These are phyloP conservation scores for Nicotiana rustica DNA, from an alignment of 305 asterid species.

Conservation along the genomic window DNA sequence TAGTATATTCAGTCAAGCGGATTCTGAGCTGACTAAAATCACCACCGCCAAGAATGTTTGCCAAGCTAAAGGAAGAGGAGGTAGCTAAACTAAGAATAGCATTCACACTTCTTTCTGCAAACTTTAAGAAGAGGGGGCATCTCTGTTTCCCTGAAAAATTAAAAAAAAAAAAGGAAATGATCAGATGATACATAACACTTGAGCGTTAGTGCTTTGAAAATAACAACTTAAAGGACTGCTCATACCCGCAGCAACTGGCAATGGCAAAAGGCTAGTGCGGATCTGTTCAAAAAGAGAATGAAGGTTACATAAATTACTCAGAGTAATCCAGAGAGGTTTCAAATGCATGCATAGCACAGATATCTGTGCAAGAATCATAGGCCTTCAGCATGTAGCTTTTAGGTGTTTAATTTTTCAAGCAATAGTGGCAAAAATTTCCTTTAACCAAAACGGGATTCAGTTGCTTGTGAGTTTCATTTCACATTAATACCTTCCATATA, in stretches of 20 bases:
- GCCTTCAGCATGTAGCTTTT: conserved; percentile 26
- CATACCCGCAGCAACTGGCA: conserved; percentile 82
- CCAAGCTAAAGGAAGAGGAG: conserved; percentile 45
- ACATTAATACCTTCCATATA: not conserved
- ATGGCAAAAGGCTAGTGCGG: conserved; percentile 68
- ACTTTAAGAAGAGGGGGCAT: conserved; percentile 63
- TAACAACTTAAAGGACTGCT: conserved; percentile 27
- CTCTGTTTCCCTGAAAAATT: conserved; percentile 63
- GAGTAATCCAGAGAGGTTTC: not conserved
- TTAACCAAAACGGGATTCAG: not conserved
- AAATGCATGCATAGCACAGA: conserved; percentile 10
- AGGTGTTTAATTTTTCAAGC: not conserved
- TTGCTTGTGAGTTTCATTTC: not conserved
- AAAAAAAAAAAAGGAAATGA: conserved; percentile 21
- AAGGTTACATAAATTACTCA: conserved; percentile 34
- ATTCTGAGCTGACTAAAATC: conserved; percentile 56
- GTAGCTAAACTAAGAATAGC: conserved; percentile 54
- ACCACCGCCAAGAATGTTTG: conserved; percentile 46
- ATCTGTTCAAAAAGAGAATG: conserved; percentile 59
- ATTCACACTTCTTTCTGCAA: conserved; percentile 59
- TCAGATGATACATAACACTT: conserved; percentile 25
- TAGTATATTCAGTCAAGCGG: conserved; percentile 72
- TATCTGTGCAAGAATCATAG: not conserved
- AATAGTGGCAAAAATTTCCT: not conserved
- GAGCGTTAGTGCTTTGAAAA: conserved; percentile 10